Percentiles rank a stretch among this genome's conserved stretches.
Evolutionary conservation across 83 land plant species (phyloP).

Genomic region (Thuja plicata): DNA sequence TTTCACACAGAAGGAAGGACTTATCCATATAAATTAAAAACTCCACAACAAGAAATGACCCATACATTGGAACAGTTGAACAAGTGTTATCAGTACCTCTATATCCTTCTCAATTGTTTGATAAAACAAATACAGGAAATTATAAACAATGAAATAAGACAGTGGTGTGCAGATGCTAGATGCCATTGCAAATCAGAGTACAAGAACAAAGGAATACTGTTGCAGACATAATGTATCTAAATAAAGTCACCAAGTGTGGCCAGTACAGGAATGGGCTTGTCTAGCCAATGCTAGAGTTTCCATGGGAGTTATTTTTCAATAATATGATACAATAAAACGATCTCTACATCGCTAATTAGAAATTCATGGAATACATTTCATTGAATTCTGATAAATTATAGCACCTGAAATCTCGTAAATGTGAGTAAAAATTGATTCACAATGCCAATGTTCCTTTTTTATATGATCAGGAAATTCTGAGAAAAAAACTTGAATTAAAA

Average conservation of each 20-base stretch:
- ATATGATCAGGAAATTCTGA: too few relatives aligned
- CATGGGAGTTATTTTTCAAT: background rate
- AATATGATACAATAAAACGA: background rate
- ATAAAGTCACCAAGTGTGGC: too few relatives aligned
- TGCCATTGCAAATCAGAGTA: too few relatives aligned
- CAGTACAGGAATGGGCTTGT: too few relatives aligned
- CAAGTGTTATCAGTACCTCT: background rate
- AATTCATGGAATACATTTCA: background rate
- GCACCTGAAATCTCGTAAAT: background rate
- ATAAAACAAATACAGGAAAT: background rate
- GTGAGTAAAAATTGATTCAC: background rate
- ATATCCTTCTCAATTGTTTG: background rate
- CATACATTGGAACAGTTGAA: background rate
- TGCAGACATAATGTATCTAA: too few relatives aligned
- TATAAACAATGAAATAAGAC: too few relatives aligned
- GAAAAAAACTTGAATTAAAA: too few relatives aligned
- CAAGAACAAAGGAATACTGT: too few relatives aligned
- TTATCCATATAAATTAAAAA: background rate
- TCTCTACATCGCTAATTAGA: background rate
- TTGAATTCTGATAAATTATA: background rate
- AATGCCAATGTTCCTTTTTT: background rate
- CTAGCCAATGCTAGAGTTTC: too few relatives aligned
- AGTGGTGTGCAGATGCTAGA: too few relatives aligned
- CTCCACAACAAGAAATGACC: background rate
- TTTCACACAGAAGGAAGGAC: background rate